Evolutionary conservation across 2,329 filamentous ascomycete species (phyloP), one percentile per base, ranked within the genome.

Genomic region (Colletotrichum coccodes): DNA sequence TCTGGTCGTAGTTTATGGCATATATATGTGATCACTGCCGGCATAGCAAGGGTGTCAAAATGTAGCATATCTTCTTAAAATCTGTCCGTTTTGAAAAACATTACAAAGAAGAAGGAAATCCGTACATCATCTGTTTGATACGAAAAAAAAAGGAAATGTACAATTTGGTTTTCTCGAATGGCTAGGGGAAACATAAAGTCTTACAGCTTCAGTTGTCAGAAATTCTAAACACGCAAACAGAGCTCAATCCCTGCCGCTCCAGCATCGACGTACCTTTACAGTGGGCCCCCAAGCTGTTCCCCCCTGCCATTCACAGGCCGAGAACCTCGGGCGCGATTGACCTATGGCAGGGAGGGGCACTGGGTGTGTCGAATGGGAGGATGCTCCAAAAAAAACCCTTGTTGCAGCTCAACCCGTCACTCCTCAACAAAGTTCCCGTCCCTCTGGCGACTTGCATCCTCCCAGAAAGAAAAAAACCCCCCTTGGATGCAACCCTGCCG

Each of bases 1-100:
- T 65, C 8, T 26, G 77, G 83, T 86, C 67, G 8, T 69, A 28
- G 54, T 50, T 7, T 16, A 36, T 8, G 23, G 34, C n/a, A 36
- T 56, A n/a, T 52, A n/a, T 44, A 53, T 53, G 36, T 47, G 44
- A 18, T 50, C 30, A 18, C 14, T 32, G 26, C 47, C 14, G 28
- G 28, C 47, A 8, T 14, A 32, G 63, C 63, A 65, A 46, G 38
- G 63, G n/a, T 23, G 58, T 59, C 28, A 64, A 64, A 59, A 64
- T 44, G 42, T 49, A 26, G n/a, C 26, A 42, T 40, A 42, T 23
- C 8, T 36, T 6, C 36, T 14, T 36, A 36, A 12, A n/a, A n/a
- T 16, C 21, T 14, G 32, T 36, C 50, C n/a, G 23, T 53, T 53
- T 32, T 36, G n/a, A 53, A 26, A 6, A 12, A 16, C 9, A 9